Evolutionary conservation across 371 early-diverging fungal species (phyloP).

Genomic region (Zancudomyces culisetae): DNA sequence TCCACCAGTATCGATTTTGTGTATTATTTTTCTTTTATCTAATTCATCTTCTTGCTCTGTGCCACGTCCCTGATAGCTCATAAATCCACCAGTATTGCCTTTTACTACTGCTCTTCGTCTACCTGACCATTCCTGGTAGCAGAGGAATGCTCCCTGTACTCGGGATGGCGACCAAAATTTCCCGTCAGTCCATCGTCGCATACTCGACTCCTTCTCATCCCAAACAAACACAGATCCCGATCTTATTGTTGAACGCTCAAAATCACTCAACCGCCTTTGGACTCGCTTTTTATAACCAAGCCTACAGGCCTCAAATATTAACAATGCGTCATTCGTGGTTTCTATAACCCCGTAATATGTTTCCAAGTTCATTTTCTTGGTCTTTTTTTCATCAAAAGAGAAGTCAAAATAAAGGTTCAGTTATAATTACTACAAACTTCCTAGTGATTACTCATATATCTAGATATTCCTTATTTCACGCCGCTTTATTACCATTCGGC

Average conservation of each 20-base stretch:
- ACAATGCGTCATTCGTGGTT: slow-evolving; percentile 57
- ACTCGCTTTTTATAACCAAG: slow-evolving; percentile 40
- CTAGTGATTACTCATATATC: no score
- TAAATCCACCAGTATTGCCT: not conserved
- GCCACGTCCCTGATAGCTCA: not conserved
- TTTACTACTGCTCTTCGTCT: slow-evolving; percentile 17
- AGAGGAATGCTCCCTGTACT: slow-evolving; percentile 50
- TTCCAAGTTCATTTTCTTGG: no score
- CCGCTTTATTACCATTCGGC: no score
- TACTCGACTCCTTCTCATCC: slow-evolving; percentile 66
- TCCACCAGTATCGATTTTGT: slow-evolving; percentile 15
- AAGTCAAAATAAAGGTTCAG: no score
- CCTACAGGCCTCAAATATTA: slow-evolving; percentile 65
- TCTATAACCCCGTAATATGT: slow-evolving; percentile 54
- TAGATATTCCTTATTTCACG: no score
- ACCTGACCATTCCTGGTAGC: slow-evolving; percentile 50
- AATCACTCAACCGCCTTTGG: slow-evolving; percentile 48
- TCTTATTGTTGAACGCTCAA: slow-evolving; percentile 49
- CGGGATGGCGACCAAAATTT: slow-evolving; percentile 68
- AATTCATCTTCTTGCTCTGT: slow-evolving; percentile 11
- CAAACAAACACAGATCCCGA: slow-evolving; percentile 75
- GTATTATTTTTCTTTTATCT: not conserved
- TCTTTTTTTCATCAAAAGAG: no score
- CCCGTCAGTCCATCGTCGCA: slow-evolving; percentile 82
- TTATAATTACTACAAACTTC: no score